phyloP scores from a whole-genome alignment of 192 early-diverging fungal species.

The Pilobolus umbonatus region DNA sequence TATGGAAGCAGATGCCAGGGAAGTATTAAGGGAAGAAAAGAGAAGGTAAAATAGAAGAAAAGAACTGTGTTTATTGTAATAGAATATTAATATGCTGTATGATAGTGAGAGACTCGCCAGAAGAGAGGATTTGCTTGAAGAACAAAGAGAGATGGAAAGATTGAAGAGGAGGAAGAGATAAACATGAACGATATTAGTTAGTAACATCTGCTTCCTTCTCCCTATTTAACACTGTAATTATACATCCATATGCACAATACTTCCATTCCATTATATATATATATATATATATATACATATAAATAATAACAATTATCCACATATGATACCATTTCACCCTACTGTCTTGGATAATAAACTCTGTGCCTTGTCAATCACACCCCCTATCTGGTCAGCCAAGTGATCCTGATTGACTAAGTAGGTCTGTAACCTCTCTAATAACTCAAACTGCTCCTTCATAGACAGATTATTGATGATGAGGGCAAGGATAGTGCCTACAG shows the following conservation, averaged over 20 bases:
- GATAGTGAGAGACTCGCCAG: constrained; percentile 26
- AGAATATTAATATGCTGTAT: background rate
- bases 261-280: too few species aligned
- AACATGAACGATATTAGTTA: background rate
- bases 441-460: constrained; percentile 24
- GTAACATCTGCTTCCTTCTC: too few species aligned
- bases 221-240: too few species aligned
- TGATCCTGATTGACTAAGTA: constrained; percentile 30
- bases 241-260: too few species aligned
- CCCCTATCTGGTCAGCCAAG: constrained; percentile 1
- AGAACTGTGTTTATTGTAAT: background rate
- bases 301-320: background rate
- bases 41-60: constrained; percentile 21
- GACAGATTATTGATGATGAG: constrained; percentile 27
- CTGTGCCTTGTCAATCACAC: constrained; percentile 11
- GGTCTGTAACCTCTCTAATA: constrained; percentile 25
- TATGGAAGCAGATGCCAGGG: constrained; percentile 39
- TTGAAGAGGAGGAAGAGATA: constrained; percentile 21
- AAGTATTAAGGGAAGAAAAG: constrained; percentile 33
- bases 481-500: constrained; percentile 28
- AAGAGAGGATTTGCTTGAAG: constrained; percentile 33
- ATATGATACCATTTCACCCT: background rate
- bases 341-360: background rate
- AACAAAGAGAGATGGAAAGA: constrained; percentile 29
- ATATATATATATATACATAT: background rate